Percentiles rank a stretch among this genome's conserved stretches.
Evolutionary conservation across 23 red algal species (phyloP).

Genomic region (Rhodosorus marinus): DNA sequence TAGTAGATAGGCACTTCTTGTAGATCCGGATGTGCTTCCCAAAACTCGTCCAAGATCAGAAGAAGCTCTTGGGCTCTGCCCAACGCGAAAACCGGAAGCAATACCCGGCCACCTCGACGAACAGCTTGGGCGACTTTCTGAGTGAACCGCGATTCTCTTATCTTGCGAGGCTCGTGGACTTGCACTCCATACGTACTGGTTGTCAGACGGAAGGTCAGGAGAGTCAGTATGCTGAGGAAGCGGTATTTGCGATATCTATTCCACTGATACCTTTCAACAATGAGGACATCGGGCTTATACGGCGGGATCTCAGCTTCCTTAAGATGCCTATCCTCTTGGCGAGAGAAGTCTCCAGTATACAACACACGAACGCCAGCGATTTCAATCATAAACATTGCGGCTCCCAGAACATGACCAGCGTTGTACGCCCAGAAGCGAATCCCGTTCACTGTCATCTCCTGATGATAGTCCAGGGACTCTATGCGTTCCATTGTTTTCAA

Average conservation of each 20-base stretch:
- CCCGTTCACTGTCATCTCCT: slow-evolving; percentile 70
- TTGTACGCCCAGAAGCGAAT: slow-evolving; percentile 91
- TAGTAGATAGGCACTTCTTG: slow-evolving; percentile 97
- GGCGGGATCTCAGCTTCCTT: slow-evolving; percentile 95
- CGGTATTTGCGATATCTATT: too few species aligned
- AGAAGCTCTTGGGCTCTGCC: slow-evolving; percentile 93
- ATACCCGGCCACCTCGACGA: slow-evolving; percentile 63
- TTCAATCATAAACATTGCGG: slow-evolving; percentile 97
- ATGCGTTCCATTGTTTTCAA: slow-evolving; percentile 77
- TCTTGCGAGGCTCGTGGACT: slow-evolving; percentile 70
- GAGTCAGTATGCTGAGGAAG: neutral
- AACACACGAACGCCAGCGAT: slow-evolving; percentile 84
- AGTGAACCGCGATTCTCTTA: slow-evolving; percentile 91
- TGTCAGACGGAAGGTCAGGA: neutral
- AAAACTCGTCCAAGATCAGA: slow-evolving; percentile 95
- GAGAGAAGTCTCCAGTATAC: slow-evolving; percentile 95
- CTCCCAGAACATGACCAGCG: slow-evolving; percentile 93
- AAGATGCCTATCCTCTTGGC: slow-evolving; percentile 93
- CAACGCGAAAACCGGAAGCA: slow-evolving; percentile 94
- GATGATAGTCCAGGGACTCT: slow-evolving; percentile 89
- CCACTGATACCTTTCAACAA: slow-evolving; percentile 45
- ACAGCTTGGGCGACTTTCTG: slow-evolving; percentile 80
- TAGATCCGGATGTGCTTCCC: slow-evolving; percentile 91
- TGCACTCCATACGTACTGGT: slow-evolving; percentile 89
- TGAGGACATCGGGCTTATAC: slow-evolving; percentile 70